phyloP scores from a whole-genome alignment of 495 filamentous ascomycete species.

The Talaromyces trachyspermus region DNA sequence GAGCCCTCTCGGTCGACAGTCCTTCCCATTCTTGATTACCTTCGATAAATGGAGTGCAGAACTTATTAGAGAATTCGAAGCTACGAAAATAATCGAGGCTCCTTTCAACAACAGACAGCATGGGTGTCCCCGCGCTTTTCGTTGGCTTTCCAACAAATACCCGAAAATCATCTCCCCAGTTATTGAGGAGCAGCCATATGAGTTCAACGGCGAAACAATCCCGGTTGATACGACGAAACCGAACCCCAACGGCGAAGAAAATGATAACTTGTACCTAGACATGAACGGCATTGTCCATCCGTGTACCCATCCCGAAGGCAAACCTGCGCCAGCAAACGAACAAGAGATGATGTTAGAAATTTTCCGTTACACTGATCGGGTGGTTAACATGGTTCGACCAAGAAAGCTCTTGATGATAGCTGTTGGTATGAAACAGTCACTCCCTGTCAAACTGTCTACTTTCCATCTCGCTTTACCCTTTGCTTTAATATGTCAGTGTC shows the following conservation, averaged over 20 bases:
- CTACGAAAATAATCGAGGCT: background rate
- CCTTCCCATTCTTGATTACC: too few species aligned
- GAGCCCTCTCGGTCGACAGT: background rate
- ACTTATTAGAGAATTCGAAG: background rate
- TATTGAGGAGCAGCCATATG: slow-evolving; percentile 72
- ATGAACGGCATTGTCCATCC: slow-evolving; percentile 99
- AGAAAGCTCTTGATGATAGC: slow-evolving; percentile 96
- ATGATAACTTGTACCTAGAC: slow-evolving; percentile 96
- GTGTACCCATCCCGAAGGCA: slow-evolving; percentile 95
- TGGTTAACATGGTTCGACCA: slow-evolving; percentile 96
- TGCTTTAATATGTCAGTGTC: background rate
- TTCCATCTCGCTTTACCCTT: too few species aligned
- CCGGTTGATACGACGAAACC: slow-evolving; percentile 76
- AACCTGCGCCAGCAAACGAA: slow-evolving; percentile 82
- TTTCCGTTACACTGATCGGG: slow-evolving; percentile 94
- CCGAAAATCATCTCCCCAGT: slow-evolving; percentile 93
- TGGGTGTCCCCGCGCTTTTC: slow-evolving; percentile 94
- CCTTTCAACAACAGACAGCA: slow-evolving; percentile 32
- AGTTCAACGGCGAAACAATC: slow-evolving; percentile 70
- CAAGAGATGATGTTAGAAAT: slow-evolving; percentile 99
- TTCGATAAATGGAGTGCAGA: too few species aligned
- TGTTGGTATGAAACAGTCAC: slow-evolving; percentile 60
- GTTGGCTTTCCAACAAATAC: slow-evolving; percentile 92
- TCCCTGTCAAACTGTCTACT: too few species aligned
- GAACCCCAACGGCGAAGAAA: slow-evolving; percentile 96